These are phyloP conservation scores for Coelastrella sp. DNA, from an alignment of 139 green algal genomes.

Conservation along the genomic window DNA sequence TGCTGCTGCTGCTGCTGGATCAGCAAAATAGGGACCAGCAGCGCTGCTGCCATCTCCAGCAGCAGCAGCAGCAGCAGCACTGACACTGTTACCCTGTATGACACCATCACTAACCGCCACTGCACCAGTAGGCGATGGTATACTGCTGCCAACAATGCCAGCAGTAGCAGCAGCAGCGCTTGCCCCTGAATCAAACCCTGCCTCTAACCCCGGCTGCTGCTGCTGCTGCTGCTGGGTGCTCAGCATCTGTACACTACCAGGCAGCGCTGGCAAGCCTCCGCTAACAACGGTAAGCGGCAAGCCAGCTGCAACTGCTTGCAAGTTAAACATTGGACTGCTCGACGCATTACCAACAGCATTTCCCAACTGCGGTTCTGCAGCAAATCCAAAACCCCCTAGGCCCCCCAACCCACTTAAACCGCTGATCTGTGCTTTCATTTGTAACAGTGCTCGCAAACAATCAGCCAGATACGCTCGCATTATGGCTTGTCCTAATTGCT, in stretches of 20 bases:
- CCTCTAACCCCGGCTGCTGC: background rate
- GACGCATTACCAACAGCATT: background rate
- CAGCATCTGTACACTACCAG: too few relatives aligned
- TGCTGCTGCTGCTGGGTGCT: background rate
- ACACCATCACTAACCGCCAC: background rate
- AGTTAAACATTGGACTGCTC: background rate
- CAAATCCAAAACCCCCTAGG: too few relatives aligned
- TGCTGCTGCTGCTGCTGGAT: background rate
- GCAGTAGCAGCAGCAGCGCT: background rate
- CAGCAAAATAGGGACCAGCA: background rate
- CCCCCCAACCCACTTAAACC: background rate
- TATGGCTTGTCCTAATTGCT: background rate
- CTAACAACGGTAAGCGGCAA: too few relatives aligned
- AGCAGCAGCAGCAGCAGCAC: too few relatives aligned
- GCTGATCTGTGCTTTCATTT: slow-evolving; percentile 35
- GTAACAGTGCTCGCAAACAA: background rate
- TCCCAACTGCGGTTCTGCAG: background rate
- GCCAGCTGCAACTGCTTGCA: too few relatives aligned
- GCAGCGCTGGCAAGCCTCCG: too few relatives aligned
- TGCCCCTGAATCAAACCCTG: too few relatives aligned
- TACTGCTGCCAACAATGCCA: background rate
- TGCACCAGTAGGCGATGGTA: background rate
- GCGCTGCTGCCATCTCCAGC: too few relatives aligned
- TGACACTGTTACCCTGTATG: too few relatives aligned
- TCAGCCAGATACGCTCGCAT: slow-evolving; percentile 28